Evolutionary conservation across 2,329 filamentous ascomycete species (phyloP).

Genomic region (Tothia fuscella): DNA sequence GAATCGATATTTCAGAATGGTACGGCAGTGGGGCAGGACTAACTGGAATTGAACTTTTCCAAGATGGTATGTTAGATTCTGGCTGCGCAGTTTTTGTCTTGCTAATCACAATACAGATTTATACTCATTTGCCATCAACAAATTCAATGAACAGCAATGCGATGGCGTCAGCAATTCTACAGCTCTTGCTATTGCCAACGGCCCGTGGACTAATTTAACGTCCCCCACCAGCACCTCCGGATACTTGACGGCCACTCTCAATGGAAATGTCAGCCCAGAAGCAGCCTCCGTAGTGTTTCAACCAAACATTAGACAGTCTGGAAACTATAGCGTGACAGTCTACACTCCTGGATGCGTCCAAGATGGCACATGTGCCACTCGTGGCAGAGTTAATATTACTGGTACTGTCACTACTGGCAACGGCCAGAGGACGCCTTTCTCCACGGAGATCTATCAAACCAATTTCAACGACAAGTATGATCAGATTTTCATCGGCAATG

Average conservation of each 20-base stretch:
- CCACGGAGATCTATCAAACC: slow-evolving; percentile 66
- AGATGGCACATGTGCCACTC: slow-evolving; percentile 61
- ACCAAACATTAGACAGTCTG: slow-evolving; percentile 76
- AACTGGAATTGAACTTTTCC: slow-evolving; percentile 74
- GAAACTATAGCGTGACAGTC: slow-evolving; percentile 81
- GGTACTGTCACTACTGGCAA: slow-evolving; percentile 46
- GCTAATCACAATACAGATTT: slow-evolving; percentile 42
- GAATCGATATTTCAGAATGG: slow-evolving; percentile 74
- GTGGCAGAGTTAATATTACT: slow-evolving; percentile 74
- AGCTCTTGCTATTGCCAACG: slow-evolving; percentile 57
- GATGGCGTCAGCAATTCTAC: slow-evolving; percentile 46
- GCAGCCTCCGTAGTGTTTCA: slow-evolving; percentile 62
- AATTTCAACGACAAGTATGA: slow-evolving; percentile 98
- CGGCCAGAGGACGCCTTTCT: slow-evolving; percentile 24
- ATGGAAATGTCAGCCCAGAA: slow-evolving; percentile 41
- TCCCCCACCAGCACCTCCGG: slow-evolving; percentile 59
- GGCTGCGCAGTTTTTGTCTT: slow-evolving; percentile 1
- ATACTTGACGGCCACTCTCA: slow-evolving; percentile 58
- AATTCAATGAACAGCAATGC: slow-evolving; percentile 83
- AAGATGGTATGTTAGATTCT: slow-evolving; percentile 51
- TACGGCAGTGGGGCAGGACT: slow-evolving; percentile 79
- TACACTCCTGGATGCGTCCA: slow-evolving; percentile 86
- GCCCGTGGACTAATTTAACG: slow-evolving; percentile 60
- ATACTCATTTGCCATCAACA: slow-evolving; percentile 69
- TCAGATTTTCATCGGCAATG: slow-evolving; percentile 71